Conservation (phyloP, 2,329 filamentous ascomycete species). For the Neonectria hederae region DNA sequence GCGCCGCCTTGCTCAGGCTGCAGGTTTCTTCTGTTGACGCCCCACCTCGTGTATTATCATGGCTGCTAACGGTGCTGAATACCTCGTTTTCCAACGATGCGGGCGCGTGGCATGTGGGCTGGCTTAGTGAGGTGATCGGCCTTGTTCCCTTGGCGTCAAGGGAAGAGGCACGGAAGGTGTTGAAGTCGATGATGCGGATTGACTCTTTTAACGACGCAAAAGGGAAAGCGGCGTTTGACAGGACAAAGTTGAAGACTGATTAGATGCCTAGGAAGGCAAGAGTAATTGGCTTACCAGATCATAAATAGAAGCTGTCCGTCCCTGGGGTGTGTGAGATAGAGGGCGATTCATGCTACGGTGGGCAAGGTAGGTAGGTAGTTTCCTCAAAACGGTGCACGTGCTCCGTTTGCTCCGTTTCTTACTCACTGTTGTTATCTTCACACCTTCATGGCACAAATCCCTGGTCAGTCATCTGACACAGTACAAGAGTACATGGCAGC, state of each 20-base stretch:
- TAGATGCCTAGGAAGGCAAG: neutral
- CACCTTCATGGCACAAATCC: constrained; percentile 1
- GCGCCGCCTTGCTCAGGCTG: neutral
- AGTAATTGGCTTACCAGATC: neutral
- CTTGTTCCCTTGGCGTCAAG: constrained; percentile 10
- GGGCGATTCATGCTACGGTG: neutral
- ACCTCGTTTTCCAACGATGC: neutral
- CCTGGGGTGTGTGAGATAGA: neutral
- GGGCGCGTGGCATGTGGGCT: neutral
- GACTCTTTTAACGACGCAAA: constrained; percentile 20
- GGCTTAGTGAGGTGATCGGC: constrained; percentile 2
- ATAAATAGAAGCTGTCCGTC: neutral
- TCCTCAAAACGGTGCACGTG: neutral
- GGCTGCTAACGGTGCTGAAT: constrained; percentile 24
- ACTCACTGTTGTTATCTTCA: neutral
- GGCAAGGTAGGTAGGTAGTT: too few relatives aligned
- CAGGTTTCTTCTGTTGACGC: neutral
- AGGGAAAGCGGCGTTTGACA: constrained; percentile 1
- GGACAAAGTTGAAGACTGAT: neutral
- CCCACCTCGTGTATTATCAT: constrained; percentile 9
- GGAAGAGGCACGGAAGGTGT: neutral
- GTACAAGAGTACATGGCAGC: constrained; percentile 1
- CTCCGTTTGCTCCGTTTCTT: neutral
- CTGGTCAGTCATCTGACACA: constrained; percentile 13
- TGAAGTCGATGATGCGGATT: constrained; percentile 32